Evolutionary conservation across 2,329 filamentous ascomycete species (phyloP), one percentile per base, ranked within the genome.

Genomic region (Neofusicoccum parvum): DNA sequence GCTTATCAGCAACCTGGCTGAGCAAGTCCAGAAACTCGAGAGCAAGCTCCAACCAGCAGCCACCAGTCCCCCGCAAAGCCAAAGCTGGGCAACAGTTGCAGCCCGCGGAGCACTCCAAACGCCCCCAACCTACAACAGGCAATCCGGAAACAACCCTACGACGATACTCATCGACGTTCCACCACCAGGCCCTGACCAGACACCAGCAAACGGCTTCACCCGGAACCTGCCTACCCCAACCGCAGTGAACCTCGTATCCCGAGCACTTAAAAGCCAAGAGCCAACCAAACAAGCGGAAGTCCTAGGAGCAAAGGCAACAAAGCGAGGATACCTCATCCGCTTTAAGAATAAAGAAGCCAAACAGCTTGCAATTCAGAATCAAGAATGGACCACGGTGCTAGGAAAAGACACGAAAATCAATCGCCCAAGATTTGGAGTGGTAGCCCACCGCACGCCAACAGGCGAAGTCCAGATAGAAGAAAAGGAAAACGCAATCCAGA

Each of bases 1-100:
- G n/a, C n/a, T n/a, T n/a, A n/a, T n/a, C n/a, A n/a, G n/a, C n/a
- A n/a, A n/a, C n/a, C n/a, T n/a, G n/a, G n/a, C n/a, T n/a, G n/a
- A n/a, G n/a, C 32, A 53, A 53, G 50, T 53, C n/a, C n/a, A 20
- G 34, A 37, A 53, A 53, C 32, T 53, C 27, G 50, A 53, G 37
- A 53, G 50, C 50, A 53, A 36, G 50, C 50, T 53, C n/a, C 12
- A 53, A 17, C n/a, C 12, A 3, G 5, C 5, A 11, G 20, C 50
- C 23, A 20, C 27, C 34, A 53, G 6, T 32, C 27, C 27, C 11
- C 27, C 27, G 10, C 27, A 34, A 53, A 36, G 12, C 50, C 32
- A 17, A 53, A 53, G 9, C 27, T 53, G 17, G 50, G 50, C 50
- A 53, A n/a, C 15, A 17, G 32, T 53, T 36, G 32, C 15, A 53